Conservation (phyloP, 345 rosid genomes). For the Citrus unshiu region DNA sequence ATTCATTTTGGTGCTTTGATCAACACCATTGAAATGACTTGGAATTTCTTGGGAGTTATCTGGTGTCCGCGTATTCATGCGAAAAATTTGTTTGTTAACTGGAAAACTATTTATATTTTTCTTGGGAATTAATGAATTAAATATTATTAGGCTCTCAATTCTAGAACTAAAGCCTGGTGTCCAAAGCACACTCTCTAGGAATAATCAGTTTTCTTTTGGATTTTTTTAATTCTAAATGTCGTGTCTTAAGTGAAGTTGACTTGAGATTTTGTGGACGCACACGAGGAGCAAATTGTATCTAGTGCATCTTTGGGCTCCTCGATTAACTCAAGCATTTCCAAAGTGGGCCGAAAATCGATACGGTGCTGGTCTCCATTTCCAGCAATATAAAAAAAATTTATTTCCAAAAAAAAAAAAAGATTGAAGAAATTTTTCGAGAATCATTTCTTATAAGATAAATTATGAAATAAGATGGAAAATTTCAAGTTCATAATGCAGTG, state of each 20-base stretch:
- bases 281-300: background rate
- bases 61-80: background rate
- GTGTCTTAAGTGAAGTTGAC: conserved; percentile 20
- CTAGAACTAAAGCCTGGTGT: conserved; percentile 5
- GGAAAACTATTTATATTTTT: background rate
- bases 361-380: background rate
- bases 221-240: conserved; percentile 6
- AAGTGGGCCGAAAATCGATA: background rate
- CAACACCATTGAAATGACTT: too few relatives aligned
- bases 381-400: background rate
- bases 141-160: background rate
- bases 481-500: too few relatives aligned
- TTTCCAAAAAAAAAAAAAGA: too few relatives aligned
- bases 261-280: background rate
- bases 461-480: too few relatives aligned
- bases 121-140: background rate
- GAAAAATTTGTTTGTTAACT: background rate
- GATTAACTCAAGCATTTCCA: background rate
- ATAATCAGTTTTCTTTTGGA: background rate
- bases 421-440: too few relatives aligned
- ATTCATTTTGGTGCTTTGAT: background rate
- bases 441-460: too few relatives aligned
- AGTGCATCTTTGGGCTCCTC: conserved; percentile 5
- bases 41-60: too few relatives aligned
- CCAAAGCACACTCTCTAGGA: background rate